Conservation (phyloP, 495 filamentous ascomycete genomes). For the Neurospora sp. region DNA sequence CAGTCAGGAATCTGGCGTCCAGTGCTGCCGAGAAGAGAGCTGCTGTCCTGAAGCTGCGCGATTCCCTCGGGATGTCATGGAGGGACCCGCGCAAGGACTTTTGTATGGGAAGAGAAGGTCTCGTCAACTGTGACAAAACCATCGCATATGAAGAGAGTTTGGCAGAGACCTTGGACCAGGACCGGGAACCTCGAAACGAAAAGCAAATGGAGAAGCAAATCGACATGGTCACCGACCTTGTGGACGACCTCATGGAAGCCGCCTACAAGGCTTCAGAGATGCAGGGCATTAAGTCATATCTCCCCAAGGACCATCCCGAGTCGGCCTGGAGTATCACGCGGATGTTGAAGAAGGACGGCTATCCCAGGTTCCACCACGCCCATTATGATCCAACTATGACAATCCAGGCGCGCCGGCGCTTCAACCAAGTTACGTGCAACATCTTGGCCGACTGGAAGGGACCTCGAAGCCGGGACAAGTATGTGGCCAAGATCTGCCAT, state of each 20-base stretch:
- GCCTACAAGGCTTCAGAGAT: constrained; percentile 9
- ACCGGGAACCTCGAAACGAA: constrained; percentile 7
- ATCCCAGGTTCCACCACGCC: constrained; percentile 26
- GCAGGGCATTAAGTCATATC: constrained; percentile 3
- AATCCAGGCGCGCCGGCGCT: constrained; percentile 8
- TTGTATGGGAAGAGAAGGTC: neutral
- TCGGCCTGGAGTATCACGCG: constrained; percentile 20
- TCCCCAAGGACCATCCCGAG: constrained; percentile 12
- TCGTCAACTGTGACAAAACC: constrained; percentile 3
- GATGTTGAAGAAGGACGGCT: constrained; percentile 22
- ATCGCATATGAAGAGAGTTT: constrained; percentile 7
- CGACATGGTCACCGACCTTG: constrained; percentile 12
- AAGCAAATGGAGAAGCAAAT: constrained; percentile 5
- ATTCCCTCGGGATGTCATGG: constrained; percentile 2
- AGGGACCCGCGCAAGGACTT: neutral
- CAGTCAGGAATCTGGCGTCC: neutral
- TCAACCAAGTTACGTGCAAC: constrained; percentile 25
- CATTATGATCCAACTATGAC: constrained; percentile 5
- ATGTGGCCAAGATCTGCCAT: constrained; percentile 53
- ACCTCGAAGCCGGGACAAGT: constrained; percentile 4
- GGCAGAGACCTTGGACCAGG: neutral
- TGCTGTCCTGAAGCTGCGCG: neutral
- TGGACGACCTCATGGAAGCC: constrained; percentile 15
- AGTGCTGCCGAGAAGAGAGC: neutral
- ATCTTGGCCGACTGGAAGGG: constrained; percentile 24